Percentiles rank a stretch among this genome's conserved stretches.
Evolutionary conservation across 2,329 filamentous ascomycete species (phyloP).

Genomic region (Metarhizium robertsii): DNA sequence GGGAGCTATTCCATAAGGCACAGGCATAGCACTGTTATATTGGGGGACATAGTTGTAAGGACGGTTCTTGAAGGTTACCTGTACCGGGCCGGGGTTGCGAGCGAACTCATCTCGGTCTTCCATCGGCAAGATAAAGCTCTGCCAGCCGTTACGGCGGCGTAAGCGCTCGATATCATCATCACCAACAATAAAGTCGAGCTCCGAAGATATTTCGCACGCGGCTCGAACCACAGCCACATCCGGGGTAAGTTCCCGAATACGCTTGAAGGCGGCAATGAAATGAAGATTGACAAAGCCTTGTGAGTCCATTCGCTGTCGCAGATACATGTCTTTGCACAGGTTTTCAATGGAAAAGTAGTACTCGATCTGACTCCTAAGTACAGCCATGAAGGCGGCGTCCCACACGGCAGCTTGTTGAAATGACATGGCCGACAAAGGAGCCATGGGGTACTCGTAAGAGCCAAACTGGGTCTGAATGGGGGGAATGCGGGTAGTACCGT

Average conservation of each 20-base stretch:
- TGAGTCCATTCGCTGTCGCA: slow-evolving; percentile 87
- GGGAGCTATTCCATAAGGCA: slow-evolving; percentile 20
- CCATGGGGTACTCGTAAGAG: slow-evolving; percentile 30
- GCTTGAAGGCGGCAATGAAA: slow-evolving; percentile 78
- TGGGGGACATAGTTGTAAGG: slow-evolving; percentile 18
- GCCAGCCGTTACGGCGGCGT: slow-evolving; percentile 66
- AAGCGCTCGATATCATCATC: slow-evolving; percentile 73
- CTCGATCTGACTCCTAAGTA: slow-evolving; percentile 52
- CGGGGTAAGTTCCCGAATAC: slow-evolving; percentile 40
- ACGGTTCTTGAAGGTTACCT: slow-evolving; percentile 26
- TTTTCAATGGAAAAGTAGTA: slow-evolving; percentile 98
- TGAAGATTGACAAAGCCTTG: slow-evolving; percentile 81
- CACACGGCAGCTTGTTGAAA: slow-evolving; percentile 36
- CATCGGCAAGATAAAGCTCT: slow-evolving; percentile 66
- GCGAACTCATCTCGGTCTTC: slow-evolving; percentile 64
- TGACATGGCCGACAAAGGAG: slow-evolving; percentile 27
- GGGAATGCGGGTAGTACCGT: slow-evolving; percentile 24
- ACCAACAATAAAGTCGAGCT: slow-evolving; percentile 65
- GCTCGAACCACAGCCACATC: slow-evolving; percentile 65
- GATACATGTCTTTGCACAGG: slow-evolving; percentile 82
- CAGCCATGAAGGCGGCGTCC: slow-evolving; percentile 36
- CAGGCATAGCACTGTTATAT: slow-evolving; percentile 21
- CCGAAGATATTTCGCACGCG: slow-evolving; percentile 62
- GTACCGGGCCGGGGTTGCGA: slow-evolving; percentile 58
- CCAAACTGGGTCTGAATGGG: slow-evolving; percentile 26